phyloP scores from a whole-genome alignment of 305 asterid species.

The Rubia peregrina region DNA sequence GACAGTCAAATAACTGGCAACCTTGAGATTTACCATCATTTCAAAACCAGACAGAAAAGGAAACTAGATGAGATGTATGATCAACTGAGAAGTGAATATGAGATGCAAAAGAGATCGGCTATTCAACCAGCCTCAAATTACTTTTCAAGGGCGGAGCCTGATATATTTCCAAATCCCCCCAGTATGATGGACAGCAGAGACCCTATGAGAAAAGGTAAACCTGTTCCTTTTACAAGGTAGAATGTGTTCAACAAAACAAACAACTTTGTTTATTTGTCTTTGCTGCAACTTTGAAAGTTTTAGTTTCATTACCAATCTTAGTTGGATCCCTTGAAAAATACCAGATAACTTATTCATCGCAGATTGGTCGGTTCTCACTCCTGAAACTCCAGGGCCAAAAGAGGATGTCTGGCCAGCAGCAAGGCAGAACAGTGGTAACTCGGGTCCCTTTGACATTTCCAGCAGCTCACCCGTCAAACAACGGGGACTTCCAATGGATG shows the following conservation, averaged over 20 bases:
- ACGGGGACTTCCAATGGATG: conserved; percentile 17
- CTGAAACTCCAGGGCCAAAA: conserved; percentile 97
- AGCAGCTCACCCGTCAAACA: conserved; percentile 24
- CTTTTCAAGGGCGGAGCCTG: conserved; percentile 57
- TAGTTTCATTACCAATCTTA: conserved; percentile 12
- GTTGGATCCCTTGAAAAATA: conserved; percentile 12
- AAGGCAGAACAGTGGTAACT: conserved; percentile 49
- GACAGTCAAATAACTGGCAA: neutral
- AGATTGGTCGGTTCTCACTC: conserved; percentile 67
- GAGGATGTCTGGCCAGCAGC: conserved; percentile 72
- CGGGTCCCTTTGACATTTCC: conserved; percentile 31
- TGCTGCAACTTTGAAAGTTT: neutral
- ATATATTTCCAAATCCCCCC: conserved; percentile 60
- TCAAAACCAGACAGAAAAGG: conserved; percentile 71
- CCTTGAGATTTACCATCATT: conserved; percentile 9
- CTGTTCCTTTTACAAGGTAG: conserved; percentile 19
- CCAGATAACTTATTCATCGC: conserved; percentile 29
- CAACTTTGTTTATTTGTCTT: neutral
- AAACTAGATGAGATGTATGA: conserved; percentile 98
- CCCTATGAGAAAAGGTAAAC: conserved; percentile 57
- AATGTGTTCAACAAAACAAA: neutral
- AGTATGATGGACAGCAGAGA: conserved; percentile 62
- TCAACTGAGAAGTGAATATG: conserved; percentile 69
- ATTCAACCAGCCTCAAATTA: conserved; percentile 68
- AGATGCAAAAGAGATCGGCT: conserved; percentile 65